A percentile compares a stretch with the other conserved stretches of the same genome.
Evolutionary conservation across 2,329 filamentous ascomycete genomes (phyloP).

Genomic region (Colletotrichum liriopes): DNA sequence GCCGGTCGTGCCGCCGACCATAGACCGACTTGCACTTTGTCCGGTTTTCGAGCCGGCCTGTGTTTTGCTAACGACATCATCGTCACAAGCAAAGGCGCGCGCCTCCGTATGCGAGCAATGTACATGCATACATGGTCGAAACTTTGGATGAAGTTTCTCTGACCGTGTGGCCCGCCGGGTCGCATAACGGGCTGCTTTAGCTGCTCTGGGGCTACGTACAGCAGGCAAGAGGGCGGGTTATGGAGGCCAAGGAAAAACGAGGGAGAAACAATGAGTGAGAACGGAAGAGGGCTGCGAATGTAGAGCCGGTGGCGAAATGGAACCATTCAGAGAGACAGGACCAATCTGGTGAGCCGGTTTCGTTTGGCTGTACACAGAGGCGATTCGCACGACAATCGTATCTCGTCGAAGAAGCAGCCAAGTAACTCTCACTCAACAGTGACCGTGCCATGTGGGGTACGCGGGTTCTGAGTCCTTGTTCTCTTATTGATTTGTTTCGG

Average conservation of each 20-base stretch:
- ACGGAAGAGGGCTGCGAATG: constrained; percentile 43
- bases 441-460: constrained; percentile 10
- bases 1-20: constrained; percentile 32
- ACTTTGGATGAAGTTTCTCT: constrained; percentile 38
- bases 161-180: constrained; percentile 40
- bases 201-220: constrained; percentile 35
- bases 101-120: constrained; percentile 30
- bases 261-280: constrained; percentile 24
- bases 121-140: constrained; percentile 37
- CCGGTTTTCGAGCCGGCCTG: constrained; percentile 14
- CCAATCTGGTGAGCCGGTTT: constrained; percentile 52
- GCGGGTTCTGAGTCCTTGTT: constrained; percentile 13
- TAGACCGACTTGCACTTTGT: constrained; percentile 29
- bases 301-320: constrained; percentile 63
- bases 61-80: constrained; percentile 36
- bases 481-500: constrained; percentile 15
- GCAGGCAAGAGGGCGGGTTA: constrained; percentile 43
- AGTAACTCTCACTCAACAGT: constrained; percentile 1
- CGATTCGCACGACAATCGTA: constrained; percentile 1
- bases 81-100: constrained; percentile 43
- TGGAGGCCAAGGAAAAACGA: background rate
- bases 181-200: constrained; percentile 40
- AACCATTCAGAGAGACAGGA: constrained; percentile 52
- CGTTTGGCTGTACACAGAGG: constrained; percentile 10
- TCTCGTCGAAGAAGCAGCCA: constrained; percentile 11